A percentile compares a stretch with the other conserved stretches of the same genome.
Conservation (phyloP, 2,329 filamentous ascomycete species). For the Fusarium robinianum region DNA sequence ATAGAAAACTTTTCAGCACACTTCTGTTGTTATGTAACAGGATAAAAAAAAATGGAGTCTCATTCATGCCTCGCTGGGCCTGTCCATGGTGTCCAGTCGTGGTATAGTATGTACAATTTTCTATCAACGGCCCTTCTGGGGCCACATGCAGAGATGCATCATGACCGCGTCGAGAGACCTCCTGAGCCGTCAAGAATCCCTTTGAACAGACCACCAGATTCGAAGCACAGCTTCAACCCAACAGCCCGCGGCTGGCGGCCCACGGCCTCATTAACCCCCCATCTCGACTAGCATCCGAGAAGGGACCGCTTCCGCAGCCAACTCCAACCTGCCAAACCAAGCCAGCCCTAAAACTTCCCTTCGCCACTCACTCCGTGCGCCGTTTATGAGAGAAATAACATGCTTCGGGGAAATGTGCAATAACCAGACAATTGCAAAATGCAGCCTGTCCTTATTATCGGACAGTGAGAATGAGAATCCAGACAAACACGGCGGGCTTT, state of each 20-base stretch:
- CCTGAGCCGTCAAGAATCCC: conserved; percentile 26
- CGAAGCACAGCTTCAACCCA: conserved; percentile 36
- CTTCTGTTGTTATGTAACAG: conserved; percentile 17
- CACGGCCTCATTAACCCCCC: conserved; percentile 35
- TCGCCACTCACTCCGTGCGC: conserved; percentile 49
- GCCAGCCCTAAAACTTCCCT: conserved; percentile 41
- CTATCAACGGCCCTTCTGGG: conserved; percentile 37
- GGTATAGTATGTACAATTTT: conserved; percentile 51
- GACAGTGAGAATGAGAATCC: conserved; percentile 39
- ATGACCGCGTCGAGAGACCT: conserved; percentile 20
- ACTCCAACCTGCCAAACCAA: conserved; percentile 46
- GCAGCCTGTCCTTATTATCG: conserved; percentile 33
- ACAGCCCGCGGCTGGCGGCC: conserved; percentile 18
- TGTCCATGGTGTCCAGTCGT: conserved; percentile 43
- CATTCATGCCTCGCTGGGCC: conserved; percentile 37
- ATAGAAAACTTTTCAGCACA: too few species aligned
- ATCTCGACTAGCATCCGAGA: conserved; percentile 30
- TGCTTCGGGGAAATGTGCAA: conserved; percentile 44
- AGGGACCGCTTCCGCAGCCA: conserved; percentile 38
- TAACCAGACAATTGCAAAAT: conserved; percentile 39
- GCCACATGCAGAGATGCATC: conserved; percentile 30
- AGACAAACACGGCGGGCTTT: conserved; percentile 26
- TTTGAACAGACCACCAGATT: conserved; percentile 19
- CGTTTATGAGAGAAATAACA: conserved; percentile 45
- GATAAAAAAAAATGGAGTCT: conserved; percentile 40